Base-by-base conservation (phyloP, 2,329 filamentous ascomycete species). In the Calonectria fujianensis region DNA sequence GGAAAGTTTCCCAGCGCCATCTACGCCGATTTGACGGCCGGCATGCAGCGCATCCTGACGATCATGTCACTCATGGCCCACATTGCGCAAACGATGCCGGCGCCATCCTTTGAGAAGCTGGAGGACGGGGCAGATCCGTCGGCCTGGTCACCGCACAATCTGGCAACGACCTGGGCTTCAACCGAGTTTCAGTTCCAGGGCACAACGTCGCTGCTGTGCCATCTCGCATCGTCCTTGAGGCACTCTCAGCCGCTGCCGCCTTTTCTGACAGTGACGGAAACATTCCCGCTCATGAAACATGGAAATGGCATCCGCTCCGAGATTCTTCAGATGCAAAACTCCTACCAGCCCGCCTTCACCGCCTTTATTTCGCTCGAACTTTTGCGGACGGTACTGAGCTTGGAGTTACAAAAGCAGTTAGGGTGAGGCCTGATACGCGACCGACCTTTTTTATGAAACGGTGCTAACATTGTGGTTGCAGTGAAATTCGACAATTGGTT, bases 321-420 rank as follows among this genome's bases (percentile, higher is more conserved):
- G 27, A 68, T 74, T 11, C 45, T 72, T 2, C 29, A 45, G 35
- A 67, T 68, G 45, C 54, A 63, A 57, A 61, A 69, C 52, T 74
- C 63, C 1, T 71, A 71, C n/a, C 63, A 72, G 4, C 72, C 72
- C 7, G 61, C 63, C 20, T 68, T 71, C 39, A 74, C 68, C 35
- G 72, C 72, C 18, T 71, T 74, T 41, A 68, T 74, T 48, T 68
- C 72, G 20, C 68, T 74, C 35, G 72, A 74, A 57, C 72, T 74
- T 16, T 31, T 74, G 24, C 69, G 72, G 13, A 74, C 72, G 9
- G 54, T 67, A n/a, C 32, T 74, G 37, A 74, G 69, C 37, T 50
- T 74, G 7, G 72, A 74, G 54, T n/a, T 74, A 39, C 72, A 74
- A 45, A 74, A 74, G n/a, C 72, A 71, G 61, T 37, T 74, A 48